Evolutionary conservation across 495 filamentous ascomycete species (phyloP).

Genomic region (Melanomma pulvis-pyrius): DNA sequence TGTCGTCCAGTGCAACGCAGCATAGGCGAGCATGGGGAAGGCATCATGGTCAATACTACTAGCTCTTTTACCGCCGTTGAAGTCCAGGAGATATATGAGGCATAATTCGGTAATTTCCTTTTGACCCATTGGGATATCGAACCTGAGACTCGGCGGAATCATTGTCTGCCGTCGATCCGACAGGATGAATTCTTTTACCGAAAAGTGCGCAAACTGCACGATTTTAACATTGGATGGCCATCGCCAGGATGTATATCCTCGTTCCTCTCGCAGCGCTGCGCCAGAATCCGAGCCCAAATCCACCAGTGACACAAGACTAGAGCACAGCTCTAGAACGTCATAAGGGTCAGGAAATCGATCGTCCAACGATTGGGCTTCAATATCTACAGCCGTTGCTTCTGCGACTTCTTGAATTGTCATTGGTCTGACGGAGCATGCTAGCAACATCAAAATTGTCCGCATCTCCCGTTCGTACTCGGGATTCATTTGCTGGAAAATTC

Average conservation of each 20-base stretch:
- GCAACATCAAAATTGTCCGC: not conserved
- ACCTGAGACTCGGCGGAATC: not conserved
- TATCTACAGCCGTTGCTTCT: not conserved
- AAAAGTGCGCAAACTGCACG: not conserved
- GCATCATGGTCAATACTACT: not conserved
- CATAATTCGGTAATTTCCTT: not conserved
- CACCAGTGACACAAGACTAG: not conserved
- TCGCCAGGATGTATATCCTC: not conserved
- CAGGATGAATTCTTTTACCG: not conserved
- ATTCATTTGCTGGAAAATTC: not conserved
- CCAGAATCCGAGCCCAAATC: not conserved
- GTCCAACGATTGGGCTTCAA: not conserved
- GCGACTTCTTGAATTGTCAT: not conserved
- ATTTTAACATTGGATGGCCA: not conserved
- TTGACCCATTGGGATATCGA: not conserved
- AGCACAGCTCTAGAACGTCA: not conserved
- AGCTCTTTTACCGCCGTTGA: conserved; percentile 8
- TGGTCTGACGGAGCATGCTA: not conserved
- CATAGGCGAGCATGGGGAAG: conserved; percentile 4
- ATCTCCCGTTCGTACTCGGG: not conserved
- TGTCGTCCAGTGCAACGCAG: conserved; percentile 2
- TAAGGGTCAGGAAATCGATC: not conserved
- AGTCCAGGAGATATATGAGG: conserved; percentile 8
- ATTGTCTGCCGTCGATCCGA: not conserved
- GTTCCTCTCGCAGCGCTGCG: not conserved